Evolutionary conservation across 2,329 filamentous ascomycete species (phyloP).

Genomic region (Gremmenia infestans): DNA sequence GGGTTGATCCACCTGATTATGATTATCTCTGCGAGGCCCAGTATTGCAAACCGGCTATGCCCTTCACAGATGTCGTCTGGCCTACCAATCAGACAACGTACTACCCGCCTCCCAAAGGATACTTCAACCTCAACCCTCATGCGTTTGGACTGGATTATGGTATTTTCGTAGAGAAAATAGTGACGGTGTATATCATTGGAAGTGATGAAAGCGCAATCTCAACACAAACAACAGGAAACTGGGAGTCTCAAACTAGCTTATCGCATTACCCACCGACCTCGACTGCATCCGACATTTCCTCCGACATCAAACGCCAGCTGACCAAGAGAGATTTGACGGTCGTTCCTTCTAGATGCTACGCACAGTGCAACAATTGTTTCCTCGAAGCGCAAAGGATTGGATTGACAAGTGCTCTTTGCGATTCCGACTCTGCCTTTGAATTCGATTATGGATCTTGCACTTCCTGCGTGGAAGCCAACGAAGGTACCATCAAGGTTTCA

Average conservation of each 20-base stretch:
- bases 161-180: constrained; percentile 48
- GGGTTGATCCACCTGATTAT: constrained; percentile 34
- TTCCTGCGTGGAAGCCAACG: constrained; percentile 17
- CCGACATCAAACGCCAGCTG: constrained; percentile 1
- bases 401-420: constrained; percentile 45
- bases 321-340: constrained; percentile 34
- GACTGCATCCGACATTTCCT: neutral
- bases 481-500: constrained; percentile 2
- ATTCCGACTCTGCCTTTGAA: constrained; percentile 37
- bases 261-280: constrained; percentile 33
- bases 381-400: constrained; percentile 44
- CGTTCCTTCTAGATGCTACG: constrained; percentile 46
- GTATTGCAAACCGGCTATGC: constrained; percentile 35
- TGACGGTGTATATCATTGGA: constrained; percentile 31
- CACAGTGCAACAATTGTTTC: constrained; percentile 46
- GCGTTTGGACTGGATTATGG: constrained; percentile 59
- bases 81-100: constrained; percentile 41
- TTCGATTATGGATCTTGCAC: constrained; percentile 35
- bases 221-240: constrained; percentile 51
- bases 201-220: constrained; percentile 20
- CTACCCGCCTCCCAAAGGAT: constrained; percentile 49
- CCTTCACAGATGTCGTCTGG: constrained; percentile 36
- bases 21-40: constrained; percentile 36
- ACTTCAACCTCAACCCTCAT: constrained; percentile 60
- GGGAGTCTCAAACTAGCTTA: constrained; percentile 46